phyloP scores from a whole-genome alignment of 1,284 basidiomycete genomes.

The Melampsora americana region DNA sequence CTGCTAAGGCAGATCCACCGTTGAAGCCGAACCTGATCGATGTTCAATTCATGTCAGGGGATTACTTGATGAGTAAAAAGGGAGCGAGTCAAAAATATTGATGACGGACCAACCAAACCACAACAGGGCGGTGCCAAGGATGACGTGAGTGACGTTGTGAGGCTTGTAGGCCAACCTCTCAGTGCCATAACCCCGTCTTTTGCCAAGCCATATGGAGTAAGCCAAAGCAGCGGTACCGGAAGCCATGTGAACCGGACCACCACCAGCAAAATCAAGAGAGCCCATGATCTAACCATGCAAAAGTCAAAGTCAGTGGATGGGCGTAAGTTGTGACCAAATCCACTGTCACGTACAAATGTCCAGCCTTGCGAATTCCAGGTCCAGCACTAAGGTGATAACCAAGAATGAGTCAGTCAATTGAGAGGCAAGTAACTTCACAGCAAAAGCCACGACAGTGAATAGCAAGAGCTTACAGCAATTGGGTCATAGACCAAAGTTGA shows the following conservation, averaged over 20 bases:
- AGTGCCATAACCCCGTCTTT: conserved; percentile 56
- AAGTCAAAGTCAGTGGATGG: too few species aligned
- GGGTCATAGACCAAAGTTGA: conserved; percentile 88
- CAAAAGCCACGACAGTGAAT: not conserved
- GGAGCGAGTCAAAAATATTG: not conserved
- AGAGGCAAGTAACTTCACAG: not conserved
- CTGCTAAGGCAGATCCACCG: conserved; percentile 55
- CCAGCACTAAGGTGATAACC: conserved; percentile 43
- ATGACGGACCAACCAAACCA: conserved; percentile 54
- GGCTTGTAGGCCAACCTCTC: conserved; percentile 55
- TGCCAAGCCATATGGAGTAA: conserved; percentile 54
- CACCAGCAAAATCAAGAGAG: conserved; percentile 54
- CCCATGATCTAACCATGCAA: conserved; percentile 46
- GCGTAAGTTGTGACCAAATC: too few species aligned
- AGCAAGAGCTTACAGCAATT: conserved; percentile 59
- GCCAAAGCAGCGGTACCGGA: conserved; percentile 48
- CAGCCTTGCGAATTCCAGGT: conserved; percentile 53
- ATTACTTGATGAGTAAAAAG: not conserved
- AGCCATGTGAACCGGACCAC: conserved; percentile 54
- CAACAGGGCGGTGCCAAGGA: conserved; percentile 56
- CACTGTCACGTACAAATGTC: conserved; percentile 45
- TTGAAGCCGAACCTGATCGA: conserved; percentile 50
- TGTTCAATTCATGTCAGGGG: not conserved
- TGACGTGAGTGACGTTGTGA: conserved; percentile 54
- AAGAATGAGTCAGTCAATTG: not conserved